A percentile compares a stretch with the other conserved stretches of the same genome.
phyloP scores from a whole-genome alignment of 2,329 filamentous ascomycete species.

The Colletotrichum sidae region DNA sequence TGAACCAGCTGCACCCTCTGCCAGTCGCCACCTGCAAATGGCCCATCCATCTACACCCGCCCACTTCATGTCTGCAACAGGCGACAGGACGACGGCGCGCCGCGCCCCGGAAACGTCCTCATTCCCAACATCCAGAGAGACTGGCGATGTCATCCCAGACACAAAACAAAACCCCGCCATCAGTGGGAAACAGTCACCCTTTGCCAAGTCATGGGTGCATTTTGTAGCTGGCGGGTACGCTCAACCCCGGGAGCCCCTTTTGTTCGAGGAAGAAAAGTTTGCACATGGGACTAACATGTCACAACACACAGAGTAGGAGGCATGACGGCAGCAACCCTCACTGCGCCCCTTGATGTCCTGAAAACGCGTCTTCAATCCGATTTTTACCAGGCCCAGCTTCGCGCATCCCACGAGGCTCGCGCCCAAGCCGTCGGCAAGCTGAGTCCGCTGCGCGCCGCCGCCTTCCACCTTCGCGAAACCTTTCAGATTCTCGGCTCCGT shows the following conservation, averaged over 20 bases:
- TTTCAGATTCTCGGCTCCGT: slow-evolving; percentile 87
- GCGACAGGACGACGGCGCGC: slow-evolving; percentile 42
- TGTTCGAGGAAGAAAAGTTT: slow-evolving; percentile 1
- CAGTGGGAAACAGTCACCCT: slow-evolving; percentile 56
- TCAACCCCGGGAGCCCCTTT: slow-evolving; percentile 25
- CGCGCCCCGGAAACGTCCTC: slow-evolving; percentile 34
- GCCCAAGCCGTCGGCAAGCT: slow-evolving; percentile 63
- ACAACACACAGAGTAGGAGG: slow-evolving; percentile 75
- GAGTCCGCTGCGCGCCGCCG: slow-evolving; percentile 72
- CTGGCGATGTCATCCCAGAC: slow-evolving; percentile 65
- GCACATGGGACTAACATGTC: slow-evolving; percentile 23
- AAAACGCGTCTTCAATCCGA: slow-evolving; percentile 95
- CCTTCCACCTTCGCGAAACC: slow-evolving; percentile 85
- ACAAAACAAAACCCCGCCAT: slow-evolving; percentile 45
- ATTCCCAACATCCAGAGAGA: slow-evolving; percentile 64
- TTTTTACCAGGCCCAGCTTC: slow-evolving; percentile 89
- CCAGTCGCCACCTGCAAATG: slow-evolving; percentile 41
- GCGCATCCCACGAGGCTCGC: slow-evolving; percentile 72
- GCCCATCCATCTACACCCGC: slow-evolving; percentile 45
- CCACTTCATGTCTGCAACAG: slow-evolving; percentile 45
- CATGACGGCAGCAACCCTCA: slow-evolving; percentile 93
- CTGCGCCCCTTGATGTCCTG: slow-evolving; percentile 91
- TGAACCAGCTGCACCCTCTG: neutral
- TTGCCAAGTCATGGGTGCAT: slow-evolving; percentile 88
- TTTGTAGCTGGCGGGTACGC: slow-evolving; percentile 89